Percentiles rank a stretch among this genome's conserved stretches.
Evolutionary conservation across 2,329 filamentous ascomycete genomes (phyloP).

Genomic region (Pseudocercospora pini-densiflorae): DNA sequence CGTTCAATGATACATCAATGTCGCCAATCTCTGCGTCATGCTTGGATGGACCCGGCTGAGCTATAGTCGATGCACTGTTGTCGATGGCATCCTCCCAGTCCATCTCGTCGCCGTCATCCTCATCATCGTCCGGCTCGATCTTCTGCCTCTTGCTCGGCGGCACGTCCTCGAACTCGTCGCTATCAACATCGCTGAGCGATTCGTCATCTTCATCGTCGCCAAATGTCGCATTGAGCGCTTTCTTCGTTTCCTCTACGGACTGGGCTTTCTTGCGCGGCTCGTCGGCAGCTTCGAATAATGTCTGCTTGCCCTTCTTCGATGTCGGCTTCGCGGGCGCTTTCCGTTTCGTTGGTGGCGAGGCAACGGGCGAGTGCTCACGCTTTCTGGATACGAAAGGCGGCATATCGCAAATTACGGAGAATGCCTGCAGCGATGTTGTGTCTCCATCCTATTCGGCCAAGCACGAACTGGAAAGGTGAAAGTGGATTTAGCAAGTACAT

Average conservation of each 20-base stretch:
- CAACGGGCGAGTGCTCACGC: constrained; percentile 59
- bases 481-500: background rate
- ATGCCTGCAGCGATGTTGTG: background rate
- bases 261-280: constrained; percentile 38
- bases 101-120: constrained; percentile 60
- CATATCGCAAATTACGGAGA: constrained; percentile 53
- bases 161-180: constrained; percentile 57
- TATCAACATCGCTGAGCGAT: constrained; percentile 50
- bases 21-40: constrained; percentile 38
- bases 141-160: constrained; percentile 50
- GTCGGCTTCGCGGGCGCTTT: constrained; percentile 35
- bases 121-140: constrained; percentile 46
- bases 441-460: background rate
- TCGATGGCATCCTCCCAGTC: constrained; percentile 61
- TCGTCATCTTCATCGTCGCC: constrained; percentile 45
- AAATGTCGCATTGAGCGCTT: constrained; percentile 42
- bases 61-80: constrained; percentile 31
- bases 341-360: constrained; percentile 41
- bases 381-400: constrained; percentile 72
- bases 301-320: constrained; percentile 41
- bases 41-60: constrained; percentile 27
- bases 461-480: background rate
- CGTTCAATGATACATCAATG: constrained; percentile 42
- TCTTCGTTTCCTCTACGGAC: constrained; percentile 37
- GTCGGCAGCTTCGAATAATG: constrained; percentile 52